Percentiles rank a stretch among this genome's conserved stretches.
phyloP scores from a whole-genome alignment of 1,284 basidiomycete species.

The Cryptococcus depauperatus region DNA sequence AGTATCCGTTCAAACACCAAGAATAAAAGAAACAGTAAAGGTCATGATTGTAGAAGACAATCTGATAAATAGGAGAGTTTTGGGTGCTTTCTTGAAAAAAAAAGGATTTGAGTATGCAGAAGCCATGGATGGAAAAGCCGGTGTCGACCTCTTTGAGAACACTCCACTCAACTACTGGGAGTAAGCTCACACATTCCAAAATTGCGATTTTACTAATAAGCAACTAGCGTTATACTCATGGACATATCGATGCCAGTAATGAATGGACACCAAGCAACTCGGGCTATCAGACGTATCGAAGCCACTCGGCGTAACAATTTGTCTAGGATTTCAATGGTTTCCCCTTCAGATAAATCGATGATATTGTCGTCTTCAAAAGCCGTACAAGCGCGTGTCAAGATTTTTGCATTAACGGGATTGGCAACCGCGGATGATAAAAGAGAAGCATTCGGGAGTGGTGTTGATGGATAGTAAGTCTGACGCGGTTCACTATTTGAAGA shows the following conservation, averaged over 20 bases:
- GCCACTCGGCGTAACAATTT: constrained; percentile 43
- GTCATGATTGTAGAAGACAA: constrained; percentile 81
- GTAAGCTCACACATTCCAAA: constrained; percentile 49
- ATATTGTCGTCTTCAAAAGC: constrained; percentile 22
- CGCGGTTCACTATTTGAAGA: background rate
- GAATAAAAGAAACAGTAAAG: constrained; percentile 48
- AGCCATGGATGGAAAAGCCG: constrained; percentile 74
- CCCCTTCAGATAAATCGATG: constrained; percentile 14
- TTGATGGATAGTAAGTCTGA: constrained; percentile 78
- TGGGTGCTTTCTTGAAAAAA: constrained; percentile 71
- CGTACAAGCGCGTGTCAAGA: constrained; percentile 48
- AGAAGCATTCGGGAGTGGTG: constrained; percentile 80
- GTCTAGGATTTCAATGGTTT: constrained; percentile 19
- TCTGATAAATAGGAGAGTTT: constrained; percentile 47
- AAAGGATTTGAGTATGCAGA: constrained; percentile 72
- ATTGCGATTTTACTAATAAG: background rate
- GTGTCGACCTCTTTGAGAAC: constrained; percentile 67
- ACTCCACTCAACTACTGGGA: constrained; percentile 54
- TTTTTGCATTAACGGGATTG: constrained; percentile 85
- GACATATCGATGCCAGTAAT: constrained; percentile 90
- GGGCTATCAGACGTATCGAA: constrained; percentile 74
- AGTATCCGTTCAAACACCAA: constrained; percentile 32
- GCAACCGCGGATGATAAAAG: constrained; percentile 87
- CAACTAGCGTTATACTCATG: constrained; percentile 75
- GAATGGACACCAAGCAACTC: constrained; percentile 78